A percentile compares a stretch with the other conserved stretches of the same genome.
These are phyloP conservation scores for Steccherinum ochraceum DNA, from an alignment of 768 basidiomycete species.

Conservation along the genomic window DNA sequence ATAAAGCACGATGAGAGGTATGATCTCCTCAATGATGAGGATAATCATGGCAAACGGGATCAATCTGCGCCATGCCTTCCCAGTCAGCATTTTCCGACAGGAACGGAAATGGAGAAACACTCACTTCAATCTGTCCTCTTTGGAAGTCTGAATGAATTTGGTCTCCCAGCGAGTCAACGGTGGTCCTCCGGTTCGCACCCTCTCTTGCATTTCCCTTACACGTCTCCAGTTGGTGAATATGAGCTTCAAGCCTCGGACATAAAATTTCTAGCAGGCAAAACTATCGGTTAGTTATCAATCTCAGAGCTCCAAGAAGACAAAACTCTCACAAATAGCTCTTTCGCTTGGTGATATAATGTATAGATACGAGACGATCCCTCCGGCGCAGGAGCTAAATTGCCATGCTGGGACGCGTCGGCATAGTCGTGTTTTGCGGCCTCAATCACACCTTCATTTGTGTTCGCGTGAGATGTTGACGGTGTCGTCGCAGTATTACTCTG, in stretches of 20 bases:
- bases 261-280: conserved; percentile 64
- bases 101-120: conserved; percentile 5
- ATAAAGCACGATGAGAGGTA: conserved; percentile 81
- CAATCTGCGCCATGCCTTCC: conserved; percentile 38
- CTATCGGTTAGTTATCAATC: too few species aligned
- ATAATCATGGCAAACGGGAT: conserved; percentile 75
- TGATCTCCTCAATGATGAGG: conserved; percentile 69
- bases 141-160: conserved; percentile 61
- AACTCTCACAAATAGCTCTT: conserved; percentile 38
- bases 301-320: conserved; percentile 4
- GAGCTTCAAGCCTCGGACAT: conserved; percentile 68
- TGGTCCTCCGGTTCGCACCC: conserved; percentile 53
- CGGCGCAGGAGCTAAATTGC: conserved; percentile 63
- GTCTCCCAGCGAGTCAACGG: conserved; percentile 63
- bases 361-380: conserved; percentile 50
- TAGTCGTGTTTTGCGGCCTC: conserved; percentile 58
- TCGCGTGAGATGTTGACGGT: conserved; percentile 6
- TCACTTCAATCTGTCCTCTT: conserved; percentile 68
- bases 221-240: conserved; percentile 58
- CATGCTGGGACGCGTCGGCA: conserved; percentile 57
- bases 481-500: conserved; percentile 13
- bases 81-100: neutral
- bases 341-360: conserved; percentile 41
- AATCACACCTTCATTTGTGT: conserved; percentile 25
- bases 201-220: conserved; percentile 44